Evolutionary conservation across 2,329 filamentous ascomycete genomes (phyloP), one percentile per base, ranked within the genome.

Genomic region (Bipolaris sorokiniana): DNA sequence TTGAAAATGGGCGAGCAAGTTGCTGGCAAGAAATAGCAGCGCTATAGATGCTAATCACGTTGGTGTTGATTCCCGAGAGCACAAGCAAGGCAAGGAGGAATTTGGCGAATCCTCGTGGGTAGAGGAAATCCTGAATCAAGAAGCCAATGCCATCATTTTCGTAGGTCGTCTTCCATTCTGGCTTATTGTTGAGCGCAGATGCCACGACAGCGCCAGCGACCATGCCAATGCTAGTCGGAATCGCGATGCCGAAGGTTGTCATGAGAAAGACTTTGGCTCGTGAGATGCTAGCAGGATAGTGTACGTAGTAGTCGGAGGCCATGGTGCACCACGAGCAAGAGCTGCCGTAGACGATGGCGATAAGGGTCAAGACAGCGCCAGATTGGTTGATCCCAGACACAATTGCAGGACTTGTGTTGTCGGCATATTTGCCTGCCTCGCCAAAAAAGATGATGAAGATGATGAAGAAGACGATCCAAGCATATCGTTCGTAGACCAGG

Each of bases 1-100:
- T 82, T 16, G 81, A 79, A 37, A 79, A 78, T 31, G 78, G 78
- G 52, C 79, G 76, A 26, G 79, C 77, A 62, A 83, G 79, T 63
- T 81, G 77, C 69, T 81, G 79, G 60, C 80, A 76, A 23, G 76
- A 77, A 13, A 82, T 72, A 3, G 78, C 79, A 20, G 76, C 76
- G 47, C 72, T 77, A 68, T 82, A 92, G 73, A 80, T 79, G 65
- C 78, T 79, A 1, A 79, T 78, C 59, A 78, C 78, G 66, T 80
- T 79, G 62, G 79, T 79, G 56, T 77, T 79, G 60, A 81, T 76
- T 54, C 78, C 78, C 48, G 75, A 76, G 38, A 80, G 68, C 2
- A 78, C 76, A 38, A 80, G 73, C n/a, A 81, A 66, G 28, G 79
- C 74, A 22, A 80, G 76, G 46, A 79, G 76, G 65, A 83, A 79